Evolutionary conservation across 176 grass and related monocot genomes (phyloP), one percentile per base, ranked within the genome.

Genomic region (Urochloa ruziziensis): DNA sequence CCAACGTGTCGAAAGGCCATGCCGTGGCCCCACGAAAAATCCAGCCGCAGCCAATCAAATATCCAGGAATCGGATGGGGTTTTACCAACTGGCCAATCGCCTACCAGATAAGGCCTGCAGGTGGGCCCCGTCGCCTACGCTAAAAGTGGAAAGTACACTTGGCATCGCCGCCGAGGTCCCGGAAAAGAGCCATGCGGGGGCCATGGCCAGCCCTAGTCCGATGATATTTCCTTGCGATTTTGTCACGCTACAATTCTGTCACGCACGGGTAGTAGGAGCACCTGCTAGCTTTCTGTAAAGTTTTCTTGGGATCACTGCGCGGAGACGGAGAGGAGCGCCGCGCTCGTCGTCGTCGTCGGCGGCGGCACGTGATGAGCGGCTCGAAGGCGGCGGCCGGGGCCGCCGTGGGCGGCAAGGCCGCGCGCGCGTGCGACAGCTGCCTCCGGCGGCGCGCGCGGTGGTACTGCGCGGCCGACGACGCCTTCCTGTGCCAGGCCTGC

Each of bases 401-500:
- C 7, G 79, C 84, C n/a, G 80, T 93, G 35, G 87, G 84, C 25
- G 91, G 96, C 32, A 94, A 94, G 91, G 85, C 82, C 1, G 89
- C 91, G 32, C 89, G 96, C 18, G 89, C 93, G 4, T 98, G 96
- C 67, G 91, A 98, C 58, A 84, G 89, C 3, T 98, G 96, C 87
- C 67, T 93, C 36, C 73, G 91, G 16, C 85, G 89, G 40, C 91
- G 96, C 6, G 96, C 93, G 80, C 91, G 93, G 66, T 98, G 96
- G 96, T 98, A 94, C 57, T 98, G 96, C 82, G 93, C 85, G 9
- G 93, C 96, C 0, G 93, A 98, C 75, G 91, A 95, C 57, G 96
- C 93, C 1, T 98, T 98, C 85, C 85, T 98, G 21, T 98, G 96
- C 82, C 96, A 92, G 89, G 73, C 48, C 3, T 98, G 96, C 63